Base-by-base conservation (phyloP, 164 flowering plant species). In the Tinospora cordifolia region DNA sequence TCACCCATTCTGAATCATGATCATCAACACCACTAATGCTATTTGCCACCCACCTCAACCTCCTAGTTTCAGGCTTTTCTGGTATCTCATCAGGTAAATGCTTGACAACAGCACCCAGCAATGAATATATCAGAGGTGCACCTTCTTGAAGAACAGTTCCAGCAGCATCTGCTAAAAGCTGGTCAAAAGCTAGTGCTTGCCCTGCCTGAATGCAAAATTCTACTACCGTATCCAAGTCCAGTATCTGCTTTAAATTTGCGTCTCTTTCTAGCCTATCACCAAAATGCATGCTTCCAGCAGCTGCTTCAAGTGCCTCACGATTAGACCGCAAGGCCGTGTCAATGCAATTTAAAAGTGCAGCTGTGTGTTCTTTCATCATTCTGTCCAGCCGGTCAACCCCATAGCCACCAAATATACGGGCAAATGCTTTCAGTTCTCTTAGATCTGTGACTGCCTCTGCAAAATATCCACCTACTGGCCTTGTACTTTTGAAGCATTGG, bases 201-300 rank as follows among this genome's bases (percentile, higher is more conserved):
- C 99, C 99, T 41, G 93, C 96, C 79, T 92, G 97, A 79, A 86
- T 84, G 77, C 97, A 94, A 74, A 94, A 94, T n/a, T 90, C 91
- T 72, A 90, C 81, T 13, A 87, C 81, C 5, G 99, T 92, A 39
- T 94, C 99, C 83, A 89, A 76, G 77, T 92, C 99, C 58, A 92
- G 79, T 63, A 90, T 86, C 81, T 87, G 97, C 79, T 80, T 95
- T 40, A 86, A 69, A 76, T 77, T 83, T n/a, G 83, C 79, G 39
- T 92, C 99, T 75, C 85, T 85, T 81, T 89, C 99, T 25, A 86
- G 63, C 62, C 82, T 76, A 67, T 89, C 96, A 76, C 92, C 97
- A 68, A 87, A 79, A 75, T 88, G 93, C 85, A 89, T 80, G 82
- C 88, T 80, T 44, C 85, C 82, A 68, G 90, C 89, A 72, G 90